Base-by-base conservation (phyloP, 257 asterid species). In the Solanum neorickii region DNA sequence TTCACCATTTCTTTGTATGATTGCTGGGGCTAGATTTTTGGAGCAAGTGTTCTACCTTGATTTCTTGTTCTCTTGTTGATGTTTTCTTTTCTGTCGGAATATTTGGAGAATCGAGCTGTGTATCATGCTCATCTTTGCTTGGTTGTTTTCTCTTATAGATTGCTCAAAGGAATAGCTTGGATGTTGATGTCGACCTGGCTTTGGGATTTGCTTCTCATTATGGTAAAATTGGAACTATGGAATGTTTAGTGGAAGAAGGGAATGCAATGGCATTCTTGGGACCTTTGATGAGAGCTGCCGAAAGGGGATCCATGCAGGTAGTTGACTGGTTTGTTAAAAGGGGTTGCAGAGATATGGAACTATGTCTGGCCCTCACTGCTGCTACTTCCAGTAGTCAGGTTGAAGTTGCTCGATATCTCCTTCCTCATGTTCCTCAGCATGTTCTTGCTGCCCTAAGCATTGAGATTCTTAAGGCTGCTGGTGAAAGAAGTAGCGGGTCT, bases 91-190 rank as follows among this genome's bases (percentile, higher is more conserved):
- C 27, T 80, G 12, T 56, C 27, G 25, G 69, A 41, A 80, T 49
- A 49, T 27, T 29, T 80, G 68, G 29, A 47, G 42, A 29, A 59
- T 25, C 27, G 83, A 78, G 44, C 44, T 29, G 44, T 80, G 7
- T 29, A 49, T 82, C 69, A 82, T 82, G 42, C 31, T 82, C 69
- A 49, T 82, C 29, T 69, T 69, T 86, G 87, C 49, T 77, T 35
- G 65, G 46, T 75, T 88, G 76, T 73, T 83, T n/a, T 37, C 25
- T 74, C 29, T 74, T 86, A 89, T 88, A 97, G 99, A 97, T 95
- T 89, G 99, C 98, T 87, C 99, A 96, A 90, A 94, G 98, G 89
- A 97, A 96, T 93, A 96, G 99, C 94, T 92, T 97, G 93, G 99
- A 97, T 49, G 99, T 97, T 89, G 99, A 97, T 72, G 99, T 97